Base-by-base conservation (phyloP, 352 stramenopile genomes). In the Pythium pyrilobum region DNA sequence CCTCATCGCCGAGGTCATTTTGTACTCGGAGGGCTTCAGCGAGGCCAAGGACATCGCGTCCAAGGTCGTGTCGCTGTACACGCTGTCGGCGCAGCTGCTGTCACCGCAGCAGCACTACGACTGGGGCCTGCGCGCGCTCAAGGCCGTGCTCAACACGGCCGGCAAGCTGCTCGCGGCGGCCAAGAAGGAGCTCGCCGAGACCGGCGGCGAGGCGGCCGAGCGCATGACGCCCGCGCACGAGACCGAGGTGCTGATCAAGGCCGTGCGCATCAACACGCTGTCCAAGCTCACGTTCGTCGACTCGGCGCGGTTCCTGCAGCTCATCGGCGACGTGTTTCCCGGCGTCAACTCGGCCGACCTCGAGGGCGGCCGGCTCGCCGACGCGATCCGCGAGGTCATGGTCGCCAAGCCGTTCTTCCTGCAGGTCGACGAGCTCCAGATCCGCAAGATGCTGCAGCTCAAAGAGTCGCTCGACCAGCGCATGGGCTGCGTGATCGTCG, bases 281-380 rank as follows among this genome's bases (percentile, higher is more conserved):
- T 97, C 90, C 1, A 98, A 98, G 73, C 81, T 98, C 38, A 98
- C 91, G 5, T 97, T 96, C 43, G 76, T 77, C 18, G 95, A 98
- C 62, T 91, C 89, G 12, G 73, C 68, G 1, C 74, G 81, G 0
- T 98, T 98, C 52, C 57, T 97, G 6, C 85, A 80, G 8, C 73
- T 98, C 2, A 97, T 98, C 44, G 77, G 83, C 6, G 95, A 98
- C 45, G 82, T 98, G 0, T 98, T 98, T 51, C 92, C 90, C 0
- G 91, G 91, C 6, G 80, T 95, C 0, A 76, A 77, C 7, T 95
- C 77, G 0, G 67, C 72, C 2, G 91, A 97, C 58, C 72, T 96
- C 24, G 71, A 73, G 0, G 74, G 86, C 29, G 92, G 90, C 11
- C 85, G 82, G 0, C 64, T 98, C 2, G 74, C 65, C 0, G 78